These are phyloP conservation scores for Madurella mycetomatis DNA, from an alignment of 2,329 filamentous ascomycete genomes.

Conservation along the genomic window DNA sequence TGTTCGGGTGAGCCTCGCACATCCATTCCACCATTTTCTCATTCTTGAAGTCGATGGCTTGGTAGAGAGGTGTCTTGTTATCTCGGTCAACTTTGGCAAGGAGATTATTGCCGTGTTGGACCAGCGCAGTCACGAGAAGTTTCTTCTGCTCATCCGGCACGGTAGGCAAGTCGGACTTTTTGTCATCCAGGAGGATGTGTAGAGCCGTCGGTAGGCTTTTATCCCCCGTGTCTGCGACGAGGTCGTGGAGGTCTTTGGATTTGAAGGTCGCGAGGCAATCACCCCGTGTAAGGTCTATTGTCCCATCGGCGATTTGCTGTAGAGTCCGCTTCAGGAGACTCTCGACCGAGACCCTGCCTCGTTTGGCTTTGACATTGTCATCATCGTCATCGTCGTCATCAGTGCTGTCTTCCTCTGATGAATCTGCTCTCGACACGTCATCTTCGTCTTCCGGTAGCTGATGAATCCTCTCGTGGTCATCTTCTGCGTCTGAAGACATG, in stretches of 20 bases:
- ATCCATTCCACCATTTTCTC: slow-evolving; percentile 8
- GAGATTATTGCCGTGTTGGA: slow-evolving; percentile 4
- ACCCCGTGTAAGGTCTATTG: background rate
- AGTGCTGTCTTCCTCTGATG: background rate
- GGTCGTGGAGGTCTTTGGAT: background rate
- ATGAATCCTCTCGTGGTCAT: background rate
- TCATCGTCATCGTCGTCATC: slow-evolving; percentile 2
- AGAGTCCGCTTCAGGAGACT: background rate
- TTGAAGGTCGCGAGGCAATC: slow-evolving; percentile 1
- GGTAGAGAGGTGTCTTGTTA: slow-evolving; percentile 6
- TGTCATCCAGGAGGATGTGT: slow-evolving; percentile 2
- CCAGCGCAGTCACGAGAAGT: background rate
- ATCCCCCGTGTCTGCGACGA: background rate
- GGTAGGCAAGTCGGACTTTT: background rate
- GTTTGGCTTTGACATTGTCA: background rate
- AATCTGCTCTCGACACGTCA: background rate
- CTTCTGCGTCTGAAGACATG: no score
- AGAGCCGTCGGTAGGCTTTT: slow-evolving; percentile 1
- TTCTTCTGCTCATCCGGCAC: slow-evolving; percentile 1
- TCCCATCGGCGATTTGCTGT: background rate
- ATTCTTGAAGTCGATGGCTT: slow-evolving; percentile 3
- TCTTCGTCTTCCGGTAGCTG: background rate
- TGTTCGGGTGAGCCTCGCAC: slow-evolving; percentile 6
- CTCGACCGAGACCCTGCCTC: slow-evolving; percentile 1
- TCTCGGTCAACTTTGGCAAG: slow-evolving; percentile 3